Conservation (phyloP, 176 grass and related monocot species). For the Hyparrhenia diplandra region DNA sequence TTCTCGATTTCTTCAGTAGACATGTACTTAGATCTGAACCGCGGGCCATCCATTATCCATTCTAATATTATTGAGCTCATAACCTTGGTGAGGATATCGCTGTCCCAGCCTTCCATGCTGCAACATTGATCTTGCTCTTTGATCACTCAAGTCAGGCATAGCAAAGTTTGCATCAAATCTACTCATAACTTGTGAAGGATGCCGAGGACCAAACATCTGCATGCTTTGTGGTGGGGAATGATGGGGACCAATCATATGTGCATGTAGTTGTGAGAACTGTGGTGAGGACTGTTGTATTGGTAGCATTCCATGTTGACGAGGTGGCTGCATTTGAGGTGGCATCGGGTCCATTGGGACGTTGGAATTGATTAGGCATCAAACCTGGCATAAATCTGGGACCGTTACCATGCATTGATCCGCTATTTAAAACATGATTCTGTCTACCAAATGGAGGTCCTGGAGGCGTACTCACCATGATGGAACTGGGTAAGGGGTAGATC, state of each 20-base stretch:
- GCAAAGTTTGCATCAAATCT: constrained; percentile 43
- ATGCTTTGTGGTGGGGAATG: constrained; percentile 39
- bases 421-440: constrained; percentile 40
- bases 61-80: no score
- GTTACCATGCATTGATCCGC: constrained; percentile 18
- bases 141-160: constrained; percentile 56
- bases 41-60: no score
- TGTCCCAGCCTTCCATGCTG: no score
- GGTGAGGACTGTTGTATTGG: constrained; percentile 43
- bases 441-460: constrained; percentile 43
- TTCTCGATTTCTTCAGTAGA: no score
- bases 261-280: constrained; percentile 40
- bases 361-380: constrained; percentile 32
- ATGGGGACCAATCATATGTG: constrained; percentile 32
- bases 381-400: constrained; percentile 27
- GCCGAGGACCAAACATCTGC: constrained; percentile 43
- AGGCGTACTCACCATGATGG: constrained; percentile 25
- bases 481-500: constrained; percentile 26
- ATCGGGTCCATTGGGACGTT: constrained; percentile 40
- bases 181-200: constrained; percentile 45
- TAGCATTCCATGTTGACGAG: constrained; percentile 39
- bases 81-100: no score
- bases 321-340: constrained; percentile 24
- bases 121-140: no score
- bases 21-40: no score